Evolutionary conservation across 2,329 filamentous ascomycete species (phyloP).

Genomic region (Sphaerulina populicola): DNA sequence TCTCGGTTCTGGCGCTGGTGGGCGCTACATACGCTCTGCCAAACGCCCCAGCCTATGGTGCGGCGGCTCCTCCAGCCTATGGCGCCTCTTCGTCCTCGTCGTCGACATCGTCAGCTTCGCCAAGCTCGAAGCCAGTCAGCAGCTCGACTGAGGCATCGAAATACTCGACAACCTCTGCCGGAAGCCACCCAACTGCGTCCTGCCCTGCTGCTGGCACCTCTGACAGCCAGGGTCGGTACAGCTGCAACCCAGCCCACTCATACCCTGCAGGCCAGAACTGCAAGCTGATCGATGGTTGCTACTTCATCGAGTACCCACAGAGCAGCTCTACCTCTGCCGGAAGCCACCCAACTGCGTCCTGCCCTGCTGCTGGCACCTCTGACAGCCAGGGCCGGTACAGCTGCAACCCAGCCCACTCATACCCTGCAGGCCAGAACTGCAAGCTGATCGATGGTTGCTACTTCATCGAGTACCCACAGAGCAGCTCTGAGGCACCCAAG

Average conservation of each 20-base stretch:
- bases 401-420: constrained; percentile 18
- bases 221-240: constrained; percentile 6
- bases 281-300: constrained; percentile 11
- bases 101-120: not conserved
- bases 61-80: not conserved
- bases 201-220: constrained; percentile 8
- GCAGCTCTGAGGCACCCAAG: constrained; percentile 30
- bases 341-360: constrained; percentile 1
- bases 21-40: constrained; percentile 10
- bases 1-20: constrained; percentile 10
- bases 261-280: constrained; percentile 20
- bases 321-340: constrained; percentile 35
- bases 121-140: not conserved
- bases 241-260: constrained; percentile 17
- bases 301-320: constrained; percentile 14
- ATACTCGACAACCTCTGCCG: not conserved
- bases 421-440: constrained; percentile 19
- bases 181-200: not conserved
- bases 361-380: constrained; percentile 7
- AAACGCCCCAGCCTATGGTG: not conserved
- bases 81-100: not conserved
- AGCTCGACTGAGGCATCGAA: not conserved
- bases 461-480: constrained; percentile 13
- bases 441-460: constrained; percentile 13
- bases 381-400: constrained; percentile 7